Conservation (phyloP, 2,329 filamentous ascomycete species). For the Penicillium sp. region DNA sequence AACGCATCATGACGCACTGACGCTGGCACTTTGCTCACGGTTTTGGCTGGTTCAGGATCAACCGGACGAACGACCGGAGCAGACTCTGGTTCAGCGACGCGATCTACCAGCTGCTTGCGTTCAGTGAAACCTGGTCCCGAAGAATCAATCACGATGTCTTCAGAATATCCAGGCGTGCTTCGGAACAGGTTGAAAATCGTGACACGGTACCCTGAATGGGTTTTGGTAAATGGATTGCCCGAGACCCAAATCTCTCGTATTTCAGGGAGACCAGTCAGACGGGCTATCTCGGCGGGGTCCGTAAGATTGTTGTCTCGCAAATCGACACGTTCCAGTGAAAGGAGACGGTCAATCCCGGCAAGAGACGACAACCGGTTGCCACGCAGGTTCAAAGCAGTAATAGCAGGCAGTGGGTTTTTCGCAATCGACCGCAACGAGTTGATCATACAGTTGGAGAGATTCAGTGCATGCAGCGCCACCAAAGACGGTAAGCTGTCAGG, state of each 20-base stretch:
- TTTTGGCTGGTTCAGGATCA: conserved; percentile 58
- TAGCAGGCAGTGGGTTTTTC: conserved; percentile 79
- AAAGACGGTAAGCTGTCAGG: conserved; percentile 85
- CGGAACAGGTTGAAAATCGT: conserved; percentile 96
- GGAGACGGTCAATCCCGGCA: conserved; percentile 82
- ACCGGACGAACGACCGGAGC: conserved; percentile 74
- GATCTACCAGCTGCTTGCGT: conserved; percentile 76
- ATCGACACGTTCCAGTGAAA: conserved; percentile 84
- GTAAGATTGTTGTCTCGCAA: conserved; percentile 83
- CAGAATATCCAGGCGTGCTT: conserved; percentile 79
- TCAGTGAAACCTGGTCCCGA: conserved; percentile 80
- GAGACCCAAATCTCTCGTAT: conserved; percentile 89
- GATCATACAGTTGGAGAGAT: conserved; percentile 97
- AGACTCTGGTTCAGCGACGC: conserved; percentile 68
- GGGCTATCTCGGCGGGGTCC: conserved; percentile 87
- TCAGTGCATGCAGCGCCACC: conserved; percentile 83
- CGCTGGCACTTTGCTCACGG: conserved; percentile 55
- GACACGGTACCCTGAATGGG: conserved; percentile 78
- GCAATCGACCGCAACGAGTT: conserved; percentile 84
- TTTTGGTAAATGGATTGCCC: conserved; percentile 86
- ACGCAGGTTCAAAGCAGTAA: conserved; percentile 86
- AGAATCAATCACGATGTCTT: conserved; percentile 86
- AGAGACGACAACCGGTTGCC: conserved; percentile 83
- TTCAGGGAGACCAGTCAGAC: conserved; percentile 84
- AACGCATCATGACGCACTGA: conserved; percentile 14